Percentiles rank a stretch among this genome's conserved stretches.
phyloP scores from a whole-genome alignment of 495 filamentous ascomycete genomes.

The Aspergillus avenaceus region DNA sequence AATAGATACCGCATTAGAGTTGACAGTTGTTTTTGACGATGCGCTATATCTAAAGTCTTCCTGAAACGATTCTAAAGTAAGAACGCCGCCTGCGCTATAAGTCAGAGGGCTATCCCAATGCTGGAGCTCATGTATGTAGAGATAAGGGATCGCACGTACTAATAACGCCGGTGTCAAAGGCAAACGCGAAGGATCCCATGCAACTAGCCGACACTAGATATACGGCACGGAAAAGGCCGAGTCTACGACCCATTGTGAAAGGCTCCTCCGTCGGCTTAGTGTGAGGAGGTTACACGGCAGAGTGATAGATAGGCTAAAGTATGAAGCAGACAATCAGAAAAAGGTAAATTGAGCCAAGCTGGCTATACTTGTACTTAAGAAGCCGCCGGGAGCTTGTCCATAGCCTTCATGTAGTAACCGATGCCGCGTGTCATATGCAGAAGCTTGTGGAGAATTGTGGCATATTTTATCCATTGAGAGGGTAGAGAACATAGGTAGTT shows the following conservation, averaged over 20 bases:
- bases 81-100: slow-evolving; percentile 24
- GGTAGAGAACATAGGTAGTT: neutral
- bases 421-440: slow-evolving; percentile 2
- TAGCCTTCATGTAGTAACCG: neutral
- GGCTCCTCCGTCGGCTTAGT: neutral
- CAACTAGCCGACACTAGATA: slow-evolving; percentile 36
- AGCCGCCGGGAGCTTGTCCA: neutral
- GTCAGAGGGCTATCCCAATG: neutral
- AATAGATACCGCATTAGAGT: slow-evolving; percentile 40
- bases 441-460: neutral
- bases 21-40: slow-evolving; percentile 30
- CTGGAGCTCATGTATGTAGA: neutral
- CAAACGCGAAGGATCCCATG: slow-evolving; percentile 38
- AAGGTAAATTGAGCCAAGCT: neutral
- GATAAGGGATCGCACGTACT: slow-evolving; percentile 15
- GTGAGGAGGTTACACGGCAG: neutral
- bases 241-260: slow-evolving; percentile 25
- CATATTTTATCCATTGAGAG: neutral
- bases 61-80: slow-evolving; percentile 37
- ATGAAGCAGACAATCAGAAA: neutral
- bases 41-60: slow-evolving; percentile 31
- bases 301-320: neutral
- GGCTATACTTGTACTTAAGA: neutral
- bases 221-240: slow-evolving; percentile 29
- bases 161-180: slow-evolving; percentile 38